phyloP scores from a whole-genome alignment of 371 early-diverging fungal genomes.

The Mucor lusitanicus region DNA sequence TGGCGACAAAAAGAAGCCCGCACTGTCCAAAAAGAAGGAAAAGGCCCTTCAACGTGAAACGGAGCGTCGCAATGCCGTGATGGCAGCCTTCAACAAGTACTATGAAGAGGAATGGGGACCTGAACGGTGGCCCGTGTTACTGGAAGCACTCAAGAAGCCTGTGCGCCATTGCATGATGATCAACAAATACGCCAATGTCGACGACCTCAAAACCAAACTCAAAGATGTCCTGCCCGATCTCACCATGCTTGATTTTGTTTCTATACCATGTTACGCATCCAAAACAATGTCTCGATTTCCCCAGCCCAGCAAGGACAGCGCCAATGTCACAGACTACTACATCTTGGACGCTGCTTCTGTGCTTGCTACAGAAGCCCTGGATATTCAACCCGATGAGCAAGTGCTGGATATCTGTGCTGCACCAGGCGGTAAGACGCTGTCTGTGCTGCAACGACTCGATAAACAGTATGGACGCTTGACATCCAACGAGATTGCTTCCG shows the following conservation, averaged over 20 bases:
- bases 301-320: conserved; percentile 37
- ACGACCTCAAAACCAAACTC: conserved; percentile 28
- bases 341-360: conserved; percentile 74
- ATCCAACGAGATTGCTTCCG: conserved; percentile 55
- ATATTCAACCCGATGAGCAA: conserved; percentile 65
- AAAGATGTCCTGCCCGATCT: conserved; percentile 19
- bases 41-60: conserved; percentile 36
- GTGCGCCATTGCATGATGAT: conserved; percentile 54
- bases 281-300: conserved; percentile 37
- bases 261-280: conserved; percentile 44
- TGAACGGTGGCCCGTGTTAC: conserved; percentile 53
- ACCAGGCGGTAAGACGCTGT: conserved; percentile 72
- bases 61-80: conserved; percentile 34
- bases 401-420: conserved; percentile 84
- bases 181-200: conserved; percentile 49
- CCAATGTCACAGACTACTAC: conserved; percentile 50
- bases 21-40: conserved; percentile 39
- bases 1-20: conserved; percentile 26
- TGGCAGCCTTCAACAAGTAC: conserved; percentile 40
- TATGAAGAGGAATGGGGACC: conserved; percentile 51
- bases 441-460: conserved; percentile 55
- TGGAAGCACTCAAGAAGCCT: conserved; percentile 46
- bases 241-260: conserved; percentile 34
- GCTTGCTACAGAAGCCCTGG: conserved; percentile 62
- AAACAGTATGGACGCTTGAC: conserved; percentile 46